Evolutionary conservation across 192 early-diverging fungal species (phyloP), one percentile per base, ranked within the genome.

Genomic region (Neocallimastix lanati): DNA sequence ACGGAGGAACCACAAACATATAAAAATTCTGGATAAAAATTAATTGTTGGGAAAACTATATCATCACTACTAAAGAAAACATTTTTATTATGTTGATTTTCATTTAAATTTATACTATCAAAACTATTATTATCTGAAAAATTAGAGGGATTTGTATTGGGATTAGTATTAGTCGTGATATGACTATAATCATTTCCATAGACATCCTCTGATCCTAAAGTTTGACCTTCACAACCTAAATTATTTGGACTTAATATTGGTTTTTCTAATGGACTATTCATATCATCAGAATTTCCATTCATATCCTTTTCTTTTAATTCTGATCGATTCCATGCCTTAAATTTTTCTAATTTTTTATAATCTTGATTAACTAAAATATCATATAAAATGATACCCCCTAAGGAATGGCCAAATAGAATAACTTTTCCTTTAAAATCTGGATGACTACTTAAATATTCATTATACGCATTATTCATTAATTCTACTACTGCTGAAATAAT

Each of bases 381-480:
- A 80, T 86, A 93, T 78, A 87, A 88, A 35, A 91, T 86, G 2
- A 93, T 82, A 13, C 92, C 92, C 28, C 92, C 92, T 29, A 93
- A 78, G 21, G 92, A 93, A 38, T 92, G 88, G 12, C 90, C 91
- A 35, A 91, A 85, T 12, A 93, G 82, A 28, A 83, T 84, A 35
- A 92, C 83, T 28, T 87, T 84, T 12, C 92, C 92, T 58, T 84
- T 83, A 79, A 93, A 93, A 25, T 84, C 81, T 4, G 92, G 90
- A 80, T 93, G 84, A 27, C 82, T 82, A 25, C 78, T 81, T 76
- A 88, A 78, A 76, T 92, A 92, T 25, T 82, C 80, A 2, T 81
- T 77, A 78, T 92, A 92, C 0, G 90, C 87, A 12, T 82, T 80
- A 80, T 91, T 92, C 29, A 87, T 83, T 78, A 91, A 87, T 13